Evolutionary conservation across 768 basidiomycete genomes (phyloP), one percentile per base, ranked within the genome.

Genomic region (Leccinellum luteum): DNA sequence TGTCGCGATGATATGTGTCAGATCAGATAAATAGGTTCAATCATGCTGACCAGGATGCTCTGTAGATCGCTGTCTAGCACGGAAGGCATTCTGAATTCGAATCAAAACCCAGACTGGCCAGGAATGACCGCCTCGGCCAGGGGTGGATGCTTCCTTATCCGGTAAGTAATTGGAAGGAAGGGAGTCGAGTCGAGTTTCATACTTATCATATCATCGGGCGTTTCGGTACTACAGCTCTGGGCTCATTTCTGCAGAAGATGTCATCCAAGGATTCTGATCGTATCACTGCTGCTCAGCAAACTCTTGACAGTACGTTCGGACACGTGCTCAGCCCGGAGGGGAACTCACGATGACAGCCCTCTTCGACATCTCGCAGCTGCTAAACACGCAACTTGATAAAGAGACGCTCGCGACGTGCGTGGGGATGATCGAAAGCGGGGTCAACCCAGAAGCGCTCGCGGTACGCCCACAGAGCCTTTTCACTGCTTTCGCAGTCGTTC

Each of bases 351-450:
- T 51, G 38, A 30, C 61, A 96, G 94, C 89, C 61, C 79, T 96
- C 25, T 81, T 86, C 66, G 92, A 94, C 58, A 90, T 96, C 55
- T 93, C 94, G 19, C 91, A 94, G 73, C 74, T 95, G 48, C 75
- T 96, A 51, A 90, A 94, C 61, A 94, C 94, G 0, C 84, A 87
- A 56, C 79, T 96, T 43, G 92, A 95, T 75, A 92, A 90, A 66
- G 90, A 93, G 68, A 92, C 91, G 3, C 82, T 96, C n/a, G 92
- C 89, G 34, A 94, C 90, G 25, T 96, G 94, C 70, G 85, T 96
- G 23, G 82, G 86, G 41, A 87, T 96, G 88, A 93, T 96, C 64
- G 94, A 96, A 75, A 87, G 84, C 59, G 94, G 94, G 17, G 90
- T 90, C 48, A 96, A 95, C 71, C 92, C 94, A 12, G 92, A 95